Conservation (phyloP, 257 asterid species). For the Solanum etuberosum region DNA sequence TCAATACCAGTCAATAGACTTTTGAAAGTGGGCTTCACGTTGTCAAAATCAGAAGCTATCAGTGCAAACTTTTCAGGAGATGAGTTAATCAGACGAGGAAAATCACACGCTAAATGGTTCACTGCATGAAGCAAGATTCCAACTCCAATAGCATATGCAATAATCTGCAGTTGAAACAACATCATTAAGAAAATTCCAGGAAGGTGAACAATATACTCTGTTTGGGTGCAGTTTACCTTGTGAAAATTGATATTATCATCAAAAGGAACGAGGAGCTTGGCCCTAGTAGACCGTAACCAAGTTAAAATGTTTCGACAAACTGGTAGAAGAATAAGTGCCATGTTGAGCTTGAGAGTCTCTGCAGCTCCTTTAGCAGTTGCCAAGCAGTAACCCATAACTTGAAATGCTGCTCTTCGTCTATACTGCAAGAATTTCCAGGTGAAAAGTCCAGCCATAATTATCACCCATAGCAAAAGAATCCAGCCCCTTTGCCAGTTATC, state of each 20-base stretch:
- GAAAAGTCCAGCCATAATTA: constrained; percentile 58
- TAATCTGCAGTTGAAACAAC: constrained; percentile 20
- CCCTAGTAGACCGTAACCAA: constrained; percentile 58
- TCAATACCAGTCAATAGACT: constrained; percentile 33
- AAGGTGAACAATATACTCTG: background rate
- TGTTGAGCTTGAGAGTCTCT: constrained; percentile 83
- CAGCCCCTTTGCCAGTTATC: constrained; percentile 85
- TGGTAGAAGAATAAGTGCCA: constrained; percentile 84
- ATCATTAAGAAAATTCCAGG: background rate
- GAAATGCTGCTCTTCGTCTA: constrained; percentile 47
- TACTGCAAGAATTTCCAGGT: constrained; percentile 75
- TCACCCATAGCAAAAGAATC: constrained; percentile 49
- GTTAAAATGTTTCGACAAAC: constrained; percentile 77
- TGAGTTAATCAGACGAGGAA: constrained; percentile 51
- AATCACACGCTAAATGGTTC: constrained; percentile 63
- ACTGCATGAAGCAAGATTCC: constrained; percentile 63
- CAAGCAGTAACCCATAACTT: constrained; percentile 68
- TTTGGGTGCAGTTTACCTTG: constrained; percentile 20
- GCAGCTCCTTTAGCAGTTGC: constrained; percentile 94
- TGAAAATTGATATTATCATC: constrained; percentile 86
- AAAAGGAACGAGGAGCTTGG: constrained; percentile 55
- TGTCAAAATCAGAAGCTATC: constrained; percentile 51
- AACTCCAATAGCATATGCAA: constrained; percentile 55
- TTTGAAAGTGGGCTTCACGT: constrained; percentile 41
- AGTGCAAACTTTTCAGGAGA: constrained; percentile 51